phyloP scores from a whole-genome alignment of 768 basidiomycete genomes.

The Amanita pseudoporphyria region DNA sequence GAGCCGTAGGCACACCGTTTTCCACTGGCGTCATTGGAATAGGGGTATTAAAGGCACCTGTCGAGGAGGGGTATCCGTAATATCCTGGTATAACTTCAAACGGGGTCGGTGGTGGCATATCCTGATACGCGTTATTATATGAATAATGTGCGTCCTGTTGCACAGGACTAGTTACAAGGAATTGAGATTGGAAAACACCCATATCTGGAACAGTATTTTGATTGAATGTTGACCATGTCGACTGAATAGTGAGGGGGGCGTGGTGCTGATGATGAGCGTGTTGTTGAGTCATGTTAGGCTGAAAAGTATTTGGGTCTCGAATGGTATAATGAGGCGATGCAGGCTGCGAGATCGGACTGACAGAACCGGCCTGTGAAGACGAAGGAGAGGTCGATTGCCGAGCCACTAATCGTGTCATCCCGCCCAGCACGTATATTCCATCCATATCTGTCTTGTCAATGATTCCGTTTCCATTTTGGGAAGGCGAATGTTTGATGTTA shows the following conservation, averaged over 20 bases:
- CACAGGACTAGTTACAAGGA: constrained; percentile 1
- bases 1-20: constrained; percentile 21
- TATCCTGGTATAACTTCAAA: constrained; percentile 19
- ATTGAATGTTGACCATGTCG: constrained; percentile 5
- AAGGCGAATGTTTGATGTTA: constrained; percentile 15
- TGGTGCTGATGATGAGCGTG: constrained; percentile 9
- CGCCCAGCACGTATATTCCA: constrained; percentile 50
- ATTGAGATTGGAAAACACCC: constrained; percentile 8
- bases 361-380: constrained; percentile 30
- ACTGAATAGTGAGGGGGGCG: constrained; percentile 1
- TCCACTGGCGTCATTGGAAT: constrained; percentile 17
- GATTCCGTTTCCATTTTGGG: constrained; percentile 20
- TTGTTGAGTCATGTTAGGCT: constrained; percentile 10
- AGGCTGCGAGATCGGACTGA: constrained; percentile 34
- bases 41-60: constrained; percentile 13
- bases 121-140: constrained; percentile 11
- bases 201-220: constrained; percentile 1
- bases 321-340: constrained; percentile 25
- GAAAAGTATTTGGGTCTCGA: constrained; percentile 9
- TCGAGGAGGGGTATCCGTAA: constrained; percentile 19
- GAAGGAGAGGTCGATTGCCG: constrained; percentile 39
- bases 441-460: constrained; percentile 59
- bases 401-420: constrained; percentile 53
- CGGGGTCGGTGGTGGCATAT: not conserved
- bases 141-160: constrained; percentile 2